These are phyloP conservation scores for Clathrospora elynae DNA, from an alignment of 2,329 filamentous ascomycete species.

Conservation along the genomic window DNA sequence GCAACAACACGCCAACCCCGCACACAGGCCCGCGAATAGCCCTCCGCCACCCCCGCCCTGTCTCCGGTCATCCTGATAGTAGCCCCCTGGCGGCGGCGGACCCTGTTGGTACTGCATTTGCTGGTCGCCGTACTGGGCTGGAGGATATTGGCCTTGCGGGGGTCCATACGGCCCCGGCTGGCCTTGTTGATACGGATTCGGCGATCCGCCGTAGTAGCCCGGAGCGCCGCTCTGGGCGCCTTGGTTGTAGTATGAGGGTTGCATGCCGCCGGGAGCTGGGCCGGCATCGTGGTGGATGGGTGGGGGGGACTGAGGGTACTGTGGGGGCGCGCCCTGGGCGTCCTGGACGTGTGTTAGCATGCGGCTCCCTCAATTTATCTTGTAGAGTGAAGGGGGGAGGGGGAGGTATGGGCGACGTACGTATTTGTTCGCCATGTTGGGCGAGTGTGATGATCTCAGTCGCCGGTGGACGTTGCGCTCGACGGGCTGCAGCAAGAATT, in stretches of 20 bases:
- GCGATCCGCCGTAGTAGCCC: conserved; percentile 30
- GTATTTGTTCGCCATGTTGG: conserved; percentile 1
- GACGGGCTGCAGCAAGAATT: too few species aligned
- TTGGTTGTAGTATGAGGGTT: conserved; percentile 27
- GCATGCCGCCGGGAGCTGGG: conserved; percentile 23
- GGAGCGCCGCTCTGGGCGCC: conserved; percentile 19
- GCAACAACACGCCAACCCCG: conserved; percentile 57
- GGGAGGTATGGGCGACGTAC: background rate
- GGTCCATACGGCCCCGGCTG: conserved; percentile 24
- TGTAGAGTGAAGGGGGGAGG: background rate
- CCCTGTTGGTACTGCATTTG: conserved; percentile 46
- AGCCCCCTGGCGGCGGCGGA: conserved; percentile 44
- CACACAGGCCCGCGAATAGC: conserved; percentile 52
- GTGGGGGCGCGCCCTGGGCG: conserved; percentile 40
- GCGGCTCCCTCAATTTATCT: too few species aligned
- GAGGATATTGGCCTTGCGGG: conserved; percentile 29
- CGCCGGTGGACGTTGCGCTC: background rate
- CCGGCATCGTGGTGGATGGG: conserved; percentile 41
- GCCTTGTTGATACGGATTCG: conserved; percentile 33
- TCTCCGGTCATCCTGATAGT: conserved; percentile 46
- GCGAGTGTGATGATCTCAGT: background rate
- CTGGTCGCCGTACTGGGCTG: conserved; percentile 38
- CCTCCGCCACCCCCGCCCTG: conserved; percentile 44
- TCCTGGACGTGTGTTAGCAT: conserved; percentile 23
- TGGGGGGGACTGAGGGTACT: conserved; percentile 41